Evolutionary conservation across 768 basidiomycete species (phyloP), one percentile per base, ranked within the genome.

Genomic region (Collybia sp.): DNA sequence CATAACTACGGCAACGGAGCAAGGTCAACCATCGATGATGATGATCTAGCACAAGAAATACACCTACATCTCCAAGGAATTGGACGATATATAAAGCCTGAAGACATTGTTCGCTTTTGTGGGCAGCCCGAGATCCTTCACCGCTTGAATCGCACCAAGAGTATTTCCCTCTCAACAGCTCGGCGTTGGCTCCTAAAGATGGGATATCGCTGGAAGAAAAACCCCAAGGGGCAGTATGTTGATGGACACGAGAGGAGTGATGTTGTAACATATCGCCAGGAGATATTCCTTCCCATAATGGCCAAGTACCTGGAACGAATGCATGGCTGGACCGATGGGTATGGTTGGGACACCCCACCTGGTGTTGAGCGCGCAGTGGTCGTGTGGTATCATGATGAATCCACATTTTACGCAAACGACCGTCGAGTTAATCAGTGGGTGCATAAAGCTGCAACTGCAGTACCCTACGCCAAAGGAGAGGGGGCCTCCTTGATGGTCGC

Each of bases 401-500:
- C 61, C 5, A 68, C 56, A 15, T 68, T 65, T 51, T 64, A 65
- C 53, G 65, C 57, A 20, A 51, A 68, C 51, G 64, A 68, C 46
- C 48, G 59, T 1, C 41, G 53, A 1, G 54, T 54, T 9, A 38
- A 43, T 5, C 35, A 40, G 3, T 68, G 66, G 66, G 52, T 59
- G 12, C 54, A 61, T 37, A 46, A 55, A 18, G 18, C 42, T 35
- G 50, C 38, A 39, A 49, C 32, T 15, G 48, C 46, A 38, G 54
- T 46, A 3, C 66, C 62, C 2, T 45, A 58, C 17, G 42, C 48
- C 10, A 68, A 68, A 42, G 67, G 67, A 8, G 64, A 67, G 20
- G 45, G 67, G 3, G 51, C 48, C 1, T 68, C 67, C 1, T 40
- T 64, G 12, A 69, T 68, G 65, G 56, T 66, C 13, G 58, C 63